Base-by-base conservation (phyloP, 768 basidiomycete species). In the Phylloporus sp. region DNA sequence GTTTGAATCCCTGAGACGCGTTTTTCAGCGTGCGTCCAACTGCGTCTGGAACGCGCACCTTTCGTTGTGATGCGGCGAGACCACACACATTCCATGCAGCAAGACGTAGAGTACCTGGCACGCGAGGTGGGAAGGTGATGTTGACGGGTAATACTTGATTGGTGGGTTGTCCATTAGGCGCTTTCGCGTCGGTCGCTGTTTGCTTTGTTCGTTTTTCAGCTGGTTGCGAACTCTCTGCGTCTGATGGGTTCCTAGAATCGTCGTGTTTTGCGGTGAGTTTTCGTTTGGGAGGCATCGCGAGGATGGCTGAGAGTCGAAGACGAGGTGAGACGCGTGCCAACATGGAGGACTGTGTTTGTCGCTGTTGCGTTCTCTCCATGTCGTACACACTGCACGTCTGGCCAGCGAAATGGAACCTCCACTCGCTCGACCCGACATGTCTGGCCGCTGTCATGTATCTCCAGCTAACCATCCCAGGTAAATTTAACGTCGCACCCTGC, bases 31-130 rank as follows among this genome's bases (percentile, higher is more conserved):
- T 23, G 18, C 6, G 10, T 2, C 5, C 27, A 29, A 18, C 39
- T 24, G 34, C 2, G 24, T 24, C 5, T 2, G 22, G 45, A 22
- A n/a, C 12, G 6, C 67, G 45, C 50, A 85, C 90, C 80, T 95
- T 93, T 70, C 86, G 92, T 58, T 83, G 78, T 50, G 84, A 80
- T 1, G 89, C 79, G 29, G 82, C 82, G 46, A 89, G 71, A 5
- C 92, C 85, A 56, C 85, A 88, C 6, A 94, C 79, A 63, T 93
- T 93, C 88, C 88, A 93, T 5, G 85, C 67, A 15, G 79, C 79
- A 26, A 94, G 71, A 15, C 84, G 75, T 32, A 81, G 54, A 6
- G 80, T 75, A 6, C 77, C 77, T 18, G 69, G 61, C 26, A 48
- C 59, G 44, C 77, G 79, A 6, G 75, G 71, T 23, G 83, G 79